phyloP scores from a whole-genome alignment of 108 stramenopile species.

The Nannochloropsis salina region DNA sequence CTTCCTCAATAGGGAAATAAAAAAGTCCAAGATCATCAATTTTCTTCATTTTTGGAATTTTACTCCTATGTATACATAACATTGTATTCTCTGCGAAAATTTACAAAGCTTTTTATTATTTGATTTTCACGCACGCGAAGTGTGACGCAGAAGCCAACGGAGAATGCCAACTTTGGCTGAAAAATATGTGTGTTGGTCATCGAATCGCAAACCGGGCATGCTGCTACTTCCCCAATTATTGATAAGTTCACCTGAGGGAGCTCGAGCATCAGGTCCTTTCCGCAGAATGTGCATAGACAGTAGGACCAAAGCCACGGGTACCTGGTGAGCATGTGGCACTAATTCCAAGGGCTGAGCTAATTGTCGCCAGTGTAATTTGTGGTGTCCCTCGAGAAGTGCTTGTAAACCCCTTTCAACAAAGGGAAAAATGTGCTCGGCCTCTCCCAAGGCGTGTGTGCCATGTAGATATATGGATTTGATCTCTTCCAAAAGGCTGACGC shows the following conservation, averaged over 20 bases:
- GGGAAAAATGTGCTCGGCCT: background rate
- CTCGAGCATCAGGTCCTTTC: background rate
- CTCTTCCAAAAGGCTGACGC: background rate
- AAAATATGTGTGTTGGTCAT: background rate
- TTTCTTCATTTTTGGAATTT: background rate
- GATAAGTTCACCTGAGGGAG: background rate
- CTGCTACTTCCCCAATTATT: background rate
- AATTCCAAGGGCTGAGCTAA: background rate
- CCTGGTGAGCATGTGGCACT: slow-evolving; percentile 11
- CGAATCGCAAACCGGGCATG: background rate
- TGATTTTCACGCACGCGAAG: background rate
- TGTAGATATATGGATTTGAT: background rate
- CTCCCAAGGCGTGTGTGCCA: slow-evolving; percentile 14
- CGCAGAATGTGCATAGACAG: background rate
- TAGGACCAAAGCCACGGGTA: background rate
- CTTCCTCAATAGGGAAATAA: background rate
- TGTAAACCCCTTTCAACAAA: background rate
- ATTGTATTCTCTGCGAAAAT: no score
- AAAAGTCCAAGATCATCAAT: background rate
- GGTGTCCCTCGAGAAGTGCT: background rate
- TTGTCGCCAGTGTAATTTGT: background rate
- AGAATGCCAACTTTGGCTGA: background rate
- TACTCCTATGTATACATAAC: no score
- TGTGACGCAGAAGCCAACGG: background rate
- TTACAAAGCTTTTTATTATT: no score